Evolutionary conservation across 495 filamentous ascomycete genomes (phyloP), one percentile per base, ranked within the genome.

Genomic region (Pseudomonodictys pantanalensis): DNA sequence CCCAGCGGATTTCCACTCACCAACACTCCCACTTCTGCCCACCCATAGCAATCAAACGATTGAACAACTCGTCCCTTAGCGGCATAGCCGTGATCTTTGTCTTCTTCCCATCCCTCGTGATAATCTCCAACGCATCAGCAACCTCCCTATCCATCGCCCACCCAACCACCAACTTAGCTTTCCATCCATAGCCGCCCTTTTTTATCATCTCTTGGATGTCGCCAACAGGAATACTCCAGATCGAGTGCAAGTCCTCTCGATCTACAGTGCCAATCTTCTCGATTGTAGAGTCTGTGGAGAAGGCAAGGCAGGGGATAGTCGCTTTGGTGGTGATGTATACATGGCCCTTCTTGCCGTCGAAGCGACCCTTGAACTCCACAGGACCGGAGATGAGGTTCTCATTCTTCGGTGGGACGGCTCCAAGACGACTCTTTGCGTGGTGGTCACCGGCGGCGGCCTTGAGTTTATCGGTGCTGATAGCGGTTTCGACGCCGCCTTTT

Each of bases 21-120:
- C 83, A 89, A 64, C 81, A 82, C 77, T 91, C 88, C 91, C 90
- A 95, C 75, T 89, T 89, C 80, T 96, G 90, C 42, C 81, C 83
- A 26, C 88, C 89, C 66, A 95, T 88, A 2, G 89, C 86, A 51
- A 93, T 72, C 57, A 96, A 65, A 20, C 91, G 81, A 75, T 96
- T 95, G 67, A 95, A 95, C 52, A 96, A 67, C 75, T 93, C 86
- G 69, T 95, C 88, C 46, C 91, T 69, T 70, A 87, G 68, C 61
- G 79, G 80, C 71, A 92, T 79, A 2, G 90, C 90, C 17, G 87
- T 95, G 1, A 96, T 52, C 53, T 79, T 79, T 53, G 75, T 84
- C 48, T 62, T 72, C 30, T 83, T 73, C 0, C 83, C 83, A 4
- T 70, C 67, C 51, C 73, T 77, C 42, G 84, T 83, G 17, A 75